These are phyloP conservation scores for Lepidopterella palustris DNA, from an alignment of 495 filamentous ascomycete genomes.

Conservation along the genomic window DNA sequence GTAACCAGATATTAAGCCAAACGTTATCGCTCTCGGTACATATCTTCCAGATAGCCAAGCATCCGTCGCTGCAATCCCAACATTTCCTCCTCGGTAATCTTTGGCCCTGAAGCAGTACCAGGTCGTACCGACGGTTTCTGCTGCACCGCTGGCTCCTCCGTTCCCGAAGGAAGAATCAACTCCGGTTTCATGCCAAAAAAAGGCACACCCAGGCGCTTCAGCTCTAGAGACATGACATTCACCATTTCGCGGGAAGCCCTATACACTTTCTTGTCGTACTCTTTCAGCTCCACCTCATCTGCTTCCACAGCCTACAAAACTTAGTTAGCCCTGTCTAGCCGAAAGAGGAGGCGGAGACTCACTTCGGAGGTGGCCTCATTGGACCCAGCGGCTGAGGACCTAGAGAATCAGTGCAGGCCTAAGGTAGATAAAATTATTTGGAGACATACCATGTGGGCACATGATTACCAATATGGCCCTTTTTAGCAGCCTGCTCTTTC, in stretches of 20 bases:
- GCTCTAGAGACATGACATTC: constrained; percentile 47
- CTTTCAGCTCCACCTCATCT: constrained; percentile 48
- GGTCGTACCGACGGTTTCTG: background rate
- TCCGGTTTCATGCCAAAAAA: constrained; percentile 53
- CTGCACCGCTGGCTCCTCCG: background rate
- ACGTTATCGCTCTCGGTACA: constrained; percentile 43
- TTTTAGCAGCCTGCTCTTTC: constrained; percentile 44
- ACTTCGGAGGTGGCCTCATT: background rate
- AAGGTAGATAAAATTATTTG: constrained; percentile 38
- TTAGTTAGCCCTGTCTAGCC: background rate
- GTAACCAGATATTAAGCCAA: no score
- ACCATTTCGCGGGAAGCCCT: constrained; percentile 54
- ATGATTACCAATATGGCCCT: constrained; percentile 47
- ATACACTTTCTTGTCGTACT: constrained; percentile 58
- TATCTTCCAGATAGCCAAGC: constrained; percentile 55
- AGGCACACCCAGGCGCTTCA: constrained; percentile 54
- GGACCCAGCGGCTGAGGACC: constrained; percentile 28
- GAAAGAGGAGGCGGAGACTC: constrained; percentile 1
- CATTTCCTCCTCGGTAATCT: constrained; percentile 46
- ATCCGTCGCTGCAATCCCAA: constrained; percentile 51
- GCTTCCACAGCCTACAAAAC: constrained; percentile 39
- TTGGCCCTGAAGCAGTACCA: background rate
- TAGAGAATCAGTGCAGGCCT: constrained; percentile 10
- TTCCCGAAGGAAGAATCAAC: constrained; percentile 33
- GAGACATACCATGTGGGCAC: constrained; percentile 17